phyloP scores from a whole-genome alignment of 2,329 filamentous ascomycete genomes.

The Fusarium sp. region DNA sequence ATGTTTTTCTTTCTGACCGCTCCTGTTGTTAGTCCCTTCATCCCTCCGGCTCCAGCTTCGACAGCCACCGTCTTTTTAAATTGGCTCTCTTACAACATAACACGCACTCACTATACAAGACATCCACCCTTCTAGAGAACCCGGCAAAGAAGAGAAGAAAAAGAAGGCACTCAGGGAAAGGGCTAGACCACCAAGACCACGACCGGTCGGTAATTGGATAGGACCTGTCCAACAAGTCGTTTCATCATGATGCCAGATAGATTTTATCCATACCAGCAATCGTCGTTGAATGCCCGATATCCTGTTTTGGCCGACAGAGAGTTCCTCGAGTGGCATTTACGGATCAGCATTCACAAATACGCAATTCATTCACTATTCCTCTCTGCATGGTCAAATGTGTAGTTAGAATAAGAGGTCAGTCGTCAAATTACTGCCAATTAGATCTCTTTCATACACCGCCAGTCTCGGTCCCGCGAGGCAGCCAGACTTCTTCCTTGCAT shows the following conservation, averaged over 20 bases:
- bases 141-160: too few species aligned
- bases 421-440: constrained; percentile 37
- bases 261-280: too few species aligned
- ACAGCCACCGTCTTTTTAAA: constrained; percentile 4
- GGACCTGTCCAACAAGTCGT: too few species aligned
- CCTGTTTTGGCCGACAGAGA: too few species aligned
- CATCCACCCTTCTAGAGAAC: too few species aligned
- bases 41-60: constrained; percentile 2
- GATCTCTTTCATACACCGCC: constrained; percentile 43
- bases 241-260: too few species aligned
- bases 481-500: constrained; percentile 34
- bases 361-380: constrained; percentile 1
- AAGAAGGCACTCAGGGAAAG: too few species aligned
- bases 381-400: constrained; percentile 1
- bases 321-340: not conserved
- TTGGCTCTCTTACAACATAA: not conserved
- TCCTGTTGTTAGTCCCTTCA: not conserved
- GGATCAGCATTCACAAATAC: not conserved
- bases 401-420: constrained; percentile 33
- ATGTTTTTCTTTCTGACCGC: not conserved
- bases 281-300: too few species aligned
- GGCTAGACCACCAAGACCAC: too few species aligned
- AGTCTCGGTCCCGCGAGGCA: constrained; percentile 47
- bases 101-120: too few species aligned
- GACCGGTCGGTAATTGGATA: too few species aligned